These are phyloP conservation scores for Microcos paniculata DNA, from an alignment of 345 rosid species.

Conservation along the genomic window DNA sequence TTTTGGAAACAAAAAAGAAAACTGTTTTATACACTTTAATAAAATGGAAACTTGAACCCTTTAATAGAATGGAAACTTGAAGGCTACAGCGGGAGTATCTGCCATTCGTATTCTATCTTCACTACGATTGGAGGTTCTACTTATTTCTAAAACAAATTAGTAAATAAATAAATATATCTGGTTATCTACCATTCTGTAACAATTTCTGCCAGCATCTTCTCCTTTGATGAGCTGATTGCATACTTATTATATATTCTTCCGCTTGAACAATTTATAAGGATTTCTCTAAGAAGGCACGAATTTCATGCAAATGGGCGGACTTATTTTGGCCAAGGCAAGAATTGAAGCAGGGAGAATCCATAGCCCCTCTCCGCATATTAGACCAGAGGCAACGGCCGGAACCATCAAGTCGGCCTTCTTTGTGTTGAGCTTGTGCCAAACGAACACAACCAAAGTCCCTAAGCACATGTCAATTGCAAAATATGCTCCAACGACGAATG, in stretches of 20 bases:
- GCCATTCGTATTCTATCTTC: background rate
- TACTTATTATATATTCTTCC: background rate
- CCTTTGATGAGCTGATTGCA: too few species aligned
- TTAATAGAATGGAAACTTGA: background rate
- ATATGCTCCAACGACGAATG: constrained; percentile 86
- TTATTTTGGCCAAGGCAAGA: constrained; percentile 78
- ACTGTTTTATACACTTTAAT: background rate
- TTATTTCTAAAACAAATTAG: background rate
- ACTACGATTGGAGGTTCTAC: background rate
- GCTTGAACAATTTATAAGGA: background rate
- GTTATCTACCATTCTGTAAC: background rate
- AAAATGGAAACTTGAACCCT: too few species aligned
- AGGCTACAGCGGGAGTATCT: background rate
- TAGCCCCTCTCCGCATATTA: constrained; percentile 90
- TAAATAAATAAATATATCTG: background rate
- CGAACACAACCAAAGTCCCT: constrained; percentile 69
- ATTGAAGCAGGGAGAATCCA: constrained; percentile 86
- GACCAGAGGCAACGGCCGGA: constrained; percentile 86
- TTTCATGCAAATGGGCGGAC: constrained; percentile 91
- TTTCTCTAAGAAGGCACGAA: constrained; percentile 47
- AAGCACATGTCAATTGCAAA: constrained; percentile 87
- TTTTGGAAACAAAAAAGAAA: too few species aligned
- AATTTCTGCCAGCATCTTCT: background rate
- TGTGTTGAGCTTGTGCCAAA: constrained; percentile 56
- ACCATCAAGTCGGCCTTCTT: constrained; percentile 73